Evolutionary conservation across 768 basidiomycete species (phyloP).

Genomic region (Boletellus ananas): DNA sequence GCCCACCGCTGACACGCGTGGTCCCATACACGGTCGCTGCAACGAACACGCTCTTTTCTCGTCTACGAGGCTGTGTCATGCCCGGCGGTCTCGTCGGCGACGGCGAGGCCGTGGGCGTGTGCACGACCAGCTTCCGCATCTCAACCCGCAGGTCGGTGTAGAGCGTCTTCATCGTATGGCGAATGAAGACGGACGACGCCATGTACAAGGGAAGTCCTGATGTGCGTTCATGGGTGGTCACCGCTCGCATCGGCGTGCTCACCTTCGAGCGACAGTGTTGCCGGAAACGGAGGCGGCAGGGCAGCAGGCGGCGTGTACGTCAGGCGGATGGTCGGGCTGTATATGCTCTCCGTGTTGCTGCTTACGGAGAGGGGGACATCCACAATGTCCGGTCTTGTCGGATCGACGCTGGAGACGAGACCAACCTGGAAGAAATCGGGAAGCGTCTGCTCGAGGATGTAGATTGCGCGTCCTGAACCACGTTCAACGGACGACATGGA

Average conservation of each 20-base stretch:
- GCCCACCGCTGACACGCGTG: constrained; percentile 58
- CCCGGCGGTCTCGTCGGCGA: no score
- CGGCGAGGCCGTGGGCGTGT: constrained; percentile 7
- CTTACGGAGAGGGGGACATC: constrained; percentile 25
- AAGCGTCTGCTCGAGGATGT: constrained; percentile 63
- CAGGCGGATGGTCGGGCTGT: constrained; percentile 60
- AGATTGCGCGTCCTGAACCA: constrained; percentile 56
- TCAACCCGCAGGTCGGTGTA: constrained; percentile 63
- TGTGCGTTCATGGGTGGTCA: constrained; percentile 2
- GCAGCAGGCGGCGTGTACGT: constrained; percentile 65
- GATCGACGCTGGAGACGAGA: constrained; percentile 55
- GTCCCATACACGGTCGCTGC: constrained; percentile 54
- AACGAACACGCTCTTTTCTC: constrained; percentile 59
- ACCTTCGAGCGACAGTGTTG: constrained; percentile 71
- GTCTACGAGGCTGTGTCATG: constrained; percentile 8
- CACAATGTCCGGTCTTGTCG: constrained; percentile 32
- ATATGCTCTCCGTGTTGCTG: constrained; percentile 43
- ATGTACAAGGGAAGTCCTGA: constrained; percentile 70
- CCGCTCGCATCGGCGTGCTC: constrained; percentile 6
- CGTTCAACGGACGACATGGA: neutral
- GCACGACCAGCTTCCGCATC: constrained; percentile 45
- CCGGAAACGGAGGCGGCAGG: constrained; percentile 67
- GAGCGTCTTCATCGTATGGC: constrained; percentile 71
- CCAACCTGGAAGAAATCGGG: constrained; percentile 70
- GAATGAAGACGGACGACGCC: constrained; percentile 63